Evolutionary conservation across 2,329 filamentous ascomycete species (phyloP), one percentile per base, ranked within the genome.

Genomic region (Bisporella sp.): DNA sequence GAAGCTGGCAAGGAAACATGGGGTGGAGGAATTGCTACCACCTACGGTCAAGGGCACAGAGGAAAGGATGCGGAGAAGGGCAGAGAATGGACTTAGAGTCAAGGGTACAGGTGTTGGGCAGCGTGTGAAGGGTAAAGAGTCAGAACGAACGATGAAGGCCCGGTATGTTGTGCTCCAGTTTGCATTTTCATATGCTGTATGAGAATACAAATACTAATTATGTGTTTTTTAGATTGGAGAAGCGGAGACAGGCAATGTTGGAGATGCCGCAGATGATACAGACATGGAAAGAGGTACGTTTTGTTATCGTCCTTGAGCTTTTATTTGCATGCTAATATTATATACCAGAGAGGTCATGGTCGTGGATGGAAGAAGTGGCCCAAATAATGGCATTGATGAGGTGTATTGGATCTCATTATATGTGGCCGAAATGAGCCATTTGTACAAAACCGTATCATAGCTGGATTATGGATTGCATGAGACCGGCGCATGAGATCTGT

Each of bases 101-200:
- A 92, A 91, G 79, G 92, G 92, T 62, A 97, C 92, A 1, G 92
- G 93, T 76, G 83, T 89, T 59, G 92, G 90, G 51, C 84, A 96
- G 72, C 84, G 79, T 70, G 92, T 96, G 68, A 99, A 97, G 85
- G 93, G 93, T 69, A 92, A 96, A 71, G 78, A 82, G 62, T 88
- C 91, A 82, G 93, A 99, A 76, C 82, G 93, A 66, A 86, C 85
- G 63, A 74, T 96, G 73, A 84, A 87, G 71, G 76, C 79, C 54
- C 82, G 84, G 76, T 82, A 81, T 57, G 81, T 75, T 49, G 50
- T 55, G 12, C 41, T 40, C 21, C 21, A 21, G 2, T 31, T 49
- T 35, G 41, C 42, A 7, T 12, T 9, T 9, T 4, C 21, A 29
- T 39, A 30, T 35, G 56, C 66, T 73, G 57, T 12, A 11, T 30